Base-by-base conservation (phyloP, 2,329 filamentous ascomycete genomes). In the Hymenoscyphus linearis region DNA sequence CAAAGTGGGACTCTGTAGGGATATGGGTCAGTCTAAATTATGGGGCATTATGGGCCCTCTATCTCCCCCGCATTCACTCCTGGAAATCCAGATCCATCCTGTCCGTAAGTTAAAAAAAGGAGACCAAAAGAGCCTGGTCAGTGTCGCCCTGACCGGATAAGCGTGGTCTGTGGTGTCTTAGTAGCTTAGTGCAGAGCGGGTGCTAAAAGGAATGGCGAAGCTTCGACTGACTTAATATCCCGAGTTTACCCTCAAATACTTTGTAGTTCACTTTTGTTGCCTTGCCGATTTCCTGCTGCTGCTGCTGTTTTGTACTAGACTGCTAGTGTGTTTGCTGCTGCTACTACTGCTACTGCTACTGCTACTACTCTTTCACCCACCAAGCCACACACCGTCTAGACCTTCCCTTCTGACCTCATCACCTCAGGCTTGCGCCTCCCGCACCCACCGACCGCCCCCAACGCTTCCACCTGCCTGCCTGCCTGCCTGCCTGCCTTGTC, bases 161-260 rank as follows among this genome's bases (percentile, higher is more conserved):
- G 18, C 40, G 18, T 25, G 40, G 40, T 47, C n/a, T 47, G 40
- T 31, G 31, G 40, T 44, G 40, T 44, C n/a, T 18, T 16, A 10
- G 40, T 44, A 9, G 3, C 18, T 44, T 2, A 7, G 16, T 6
- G 14, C 16, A 18, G 37, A 9, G 37, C 14, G 16, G 18, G 37
- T n/a, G 16, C 37, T 44, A 44, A 44, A 44, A 18, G 9, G 27
- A 31, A 56, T 13, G 7, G 5, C 35, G 16, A 16, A 27, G 52
- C 36, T 52, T 37, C 14, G 25, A 26, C 34, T 6, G 31, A 54
- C 34, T 59, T 54, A 52, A 58, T 58, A 58, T 58, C 47, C 57
- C 52, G 57, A 58, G 57, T 54, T 59, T 54, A 54, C 57, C 57
- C 57, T 58, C 55, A 13, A 47, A 9, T 31, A 31, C 31, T 31